These are phyloP conservation scores for Penicillium sp. DNA, from an alignment of 2,329 filamentous ascomycete genomes.

Conservation along the genomic window DNA sequence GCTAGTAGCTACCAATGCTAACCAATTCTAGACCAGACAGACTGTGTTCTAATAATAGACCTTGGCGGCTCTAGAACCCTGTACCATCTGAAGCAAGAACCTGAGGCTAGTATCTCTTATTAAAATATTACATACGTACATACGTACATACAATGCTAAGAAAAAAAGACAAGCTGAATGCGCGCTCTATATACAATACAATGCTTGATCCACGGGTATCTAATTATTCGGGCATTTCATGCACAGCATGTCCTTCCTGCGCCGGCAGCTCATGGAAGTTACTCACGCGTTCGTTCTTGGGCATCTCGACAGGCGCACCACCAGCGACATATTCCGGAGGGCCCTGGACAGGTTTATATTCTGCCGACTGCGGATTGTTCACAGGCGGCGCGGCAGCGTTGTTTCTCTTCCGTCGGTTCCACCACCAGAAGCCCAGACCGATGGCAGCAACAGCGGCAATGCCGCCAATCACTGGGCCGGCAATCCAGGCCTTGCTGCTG, in stretches of 20 bases:
- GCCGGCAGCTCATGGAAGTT: not conserved
- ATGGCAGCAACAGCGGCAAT: not conserved
- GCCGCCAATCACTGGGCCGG: constrained; percentile 5
- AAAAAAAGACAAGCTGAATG: not conserved
- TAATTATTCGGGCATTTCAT: constrained; percentile 1
- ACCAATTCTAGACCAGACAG: too few species aligned
- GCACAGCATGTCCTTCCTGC: not conserved
- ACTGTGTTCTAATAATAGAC: too few species aligned
- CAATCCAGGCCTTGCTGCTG: constrained; percentile 10
- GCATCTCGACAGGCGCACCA: not conserved
- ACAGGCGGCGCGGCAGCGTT: not conserved
- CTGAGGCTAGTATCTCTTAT: too few species aligned
- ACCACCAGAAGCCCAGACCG: constrained; percentile 4
- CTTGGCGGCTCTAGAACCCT: too few species aligned
- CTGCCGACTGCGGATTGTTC: not conserved
- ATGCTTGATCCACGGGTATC: not conserved
- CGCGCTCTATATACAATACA: not conserved
- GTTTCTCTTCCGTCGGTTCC: constrained; percentile 1
- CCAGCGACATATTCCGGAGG: not conserved
- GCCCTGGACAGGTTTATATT: not conserved
- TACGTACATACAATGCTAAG: not conserved
- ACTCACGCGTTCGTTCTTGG: not conserved
- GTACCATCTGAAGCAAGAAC: too few species aligned
- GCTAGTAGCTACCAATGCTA: too few species aligned
- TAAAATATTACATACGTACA: not conserved